phyloP scores from a whole-genome alignment of 2,329 filamentous ascomycete genomes.

The Monilinia fructicola region DNA sequence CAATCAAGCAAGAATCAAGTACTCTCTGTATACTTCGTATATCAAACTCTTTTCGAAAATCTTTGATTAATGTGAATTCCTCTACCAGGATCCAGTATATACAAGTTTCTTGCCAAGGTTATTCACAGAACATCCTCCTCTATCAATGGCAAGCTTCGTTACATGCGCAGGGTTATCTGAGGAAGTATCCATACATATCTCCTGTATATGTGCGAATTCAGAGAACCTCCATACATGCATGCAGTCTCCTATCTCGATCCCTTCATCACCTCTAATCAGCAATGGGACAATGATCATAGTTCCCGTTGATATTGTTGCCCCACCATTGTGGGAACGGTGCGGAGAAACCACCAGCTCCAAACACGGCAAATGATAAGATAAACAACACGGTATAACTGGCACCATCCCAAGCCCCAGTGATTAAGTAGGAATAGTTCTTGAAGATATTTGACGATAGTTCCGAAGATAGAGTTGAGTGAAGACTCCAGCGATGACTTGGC shows the following conservation, averaged over 20 bases:
- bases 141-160: not conserved
- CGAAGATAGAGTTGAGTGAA: constrained; percentile 45
- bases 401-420: constrained; percentile 45
- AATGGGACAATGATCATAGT: constrained; percentile 36
- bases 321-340: constrained; percentile 38
- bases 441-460: constrained; percentile 42
- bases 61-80: too few species aligned
- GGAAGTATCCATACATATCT: not conserved
- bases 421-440: constrained; percentile 46
- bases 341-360: constrained; percentile 45
- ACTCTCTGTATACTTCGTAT: too few species aligned
- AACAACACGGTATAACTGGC: constrained; percentile 45
- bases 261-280: not conserved
- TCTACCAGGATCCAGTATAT: too few species aligned
- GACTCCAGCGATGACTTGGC: constrained; percentile 48
- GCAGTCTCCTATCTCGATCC: not conserved
- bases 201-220: not conserved
- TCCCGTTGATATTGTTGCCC: constrained; percentile 31
- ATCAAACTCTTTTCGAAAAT: too few species aligned
- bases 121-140: too few species aligned
- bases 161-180: not conserved
- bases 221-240: not conserved
- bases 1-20: too few species aligned
- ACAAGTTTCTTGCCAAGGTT: too few species aligned
- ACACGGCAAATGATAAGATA: constrained; percentile 46